Conservation (phyloP, 2,329 filamentous ascomycete genomes). For the Colletotrichum paranaense region DNA sequence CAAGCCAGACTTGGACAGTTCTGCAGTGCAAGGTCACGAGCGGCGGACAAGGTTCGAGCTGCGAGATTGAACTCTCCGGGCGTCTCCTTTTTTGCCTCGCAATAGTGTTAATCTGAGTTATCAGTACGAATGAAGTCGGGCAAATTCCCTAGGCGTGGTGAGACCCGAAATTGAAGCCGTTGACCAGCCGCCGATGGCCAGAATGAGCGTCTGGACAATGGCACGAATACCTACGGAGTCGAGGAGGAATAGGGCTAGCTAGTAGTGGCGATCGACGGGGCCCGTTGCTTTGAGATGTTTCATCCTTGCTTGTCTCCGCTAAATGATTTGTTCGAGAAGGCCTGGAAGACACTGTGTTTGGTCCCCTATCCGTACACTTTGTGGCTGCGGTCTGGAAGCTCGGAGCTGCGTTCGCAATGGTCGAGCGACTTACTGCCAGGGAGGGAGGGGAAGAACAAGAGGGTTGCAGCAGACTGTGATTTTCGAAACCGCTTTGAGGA, state of each 20-base stretch:
- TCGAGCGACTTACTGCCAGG: background rate
- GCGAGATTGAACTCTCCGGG: conserved; percentile 18
- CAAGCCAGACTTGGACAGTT: background rate
- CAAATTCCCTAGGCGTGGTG: background rate
- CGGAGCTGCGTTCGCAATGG: background rate
- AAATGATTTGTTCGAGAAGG: conserved; percentile 32
- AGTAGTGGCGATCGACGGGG: conserved; percentile 14
- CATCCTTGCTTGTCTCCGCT: conserved; percentile 12
- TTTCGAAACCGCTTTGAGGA: conserved; percentile 6
- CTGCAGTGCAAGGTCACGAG: conserved; percentile 9
- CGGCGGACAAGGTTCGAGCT: conserved; percentile 17
- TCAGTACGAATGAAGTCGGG: background rate
- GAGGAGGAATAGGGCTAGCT: conserved; percentile 20
- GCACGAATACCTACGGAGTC: background rate
- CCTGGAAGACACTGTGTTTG: conserved; percentile 5
- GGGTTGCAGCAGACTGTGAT: conserved; percentile 11
- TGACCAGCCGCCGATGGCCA: background rate
- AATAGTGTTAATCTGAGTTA: background rate
- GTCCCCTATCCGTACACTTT: background rate
- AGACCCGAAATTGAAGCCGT: background rate
- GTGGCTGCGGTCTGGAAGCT: background rate
- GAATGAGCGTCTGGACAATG: background rate
- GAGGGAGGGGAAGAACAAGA: conserved; percentile 16
- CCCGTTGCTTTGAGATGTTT: conserved; percentile 17
- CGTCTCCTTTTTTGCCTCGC: background rate